A percentile compares a stretch with the other conserved stretches of the same genome.
Evolutionary conservation across 345 rosid genomes (phyloP).

Genomic region (Dipteronia sinensis): DNA sequence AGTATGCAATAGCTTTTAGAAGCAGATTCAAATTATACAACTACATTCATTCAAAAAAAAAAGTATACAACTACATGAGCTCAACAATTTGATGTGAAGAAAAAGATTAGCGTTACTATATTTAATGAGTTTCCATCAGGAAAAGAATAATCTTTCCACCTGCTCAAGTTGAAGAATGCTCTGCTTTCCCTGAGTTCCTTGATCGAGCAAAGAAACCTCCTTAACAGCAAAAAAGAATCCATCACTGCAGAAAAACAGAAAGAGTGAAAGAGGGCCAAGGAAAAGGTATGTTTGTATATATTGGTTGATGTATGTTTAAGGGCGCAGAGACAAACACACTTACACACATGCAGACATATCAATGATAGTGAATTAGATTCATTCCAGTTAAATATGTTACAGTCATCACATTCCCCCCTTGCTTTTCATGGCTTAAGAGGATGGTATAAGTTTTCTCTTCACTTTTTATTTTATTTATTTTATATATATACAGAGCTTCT

Average conservation of each 20-base stretch:
- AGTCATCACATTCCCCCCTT: neutral
- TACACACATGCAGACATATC: neutral
- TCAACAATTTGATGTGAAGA: neutral
- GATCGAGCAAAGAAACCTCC: constrained; percentile 86
- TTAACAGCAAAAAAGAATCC: constrained; percentile 89
- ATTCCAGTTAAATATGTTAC: neutral
- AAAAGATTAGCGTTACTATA: neutral
- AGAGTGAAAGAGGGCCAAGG: neutral
- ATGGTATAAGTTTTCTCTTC: neutral
- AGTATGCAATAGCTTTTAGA: neutral
- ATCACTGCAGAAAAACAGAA: constrained; percentile 45
- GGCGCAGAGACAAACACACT: no score
- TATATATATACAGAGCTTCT: no score
- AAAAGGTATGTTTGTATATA: neutral
- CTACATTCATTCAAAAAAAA: no score
- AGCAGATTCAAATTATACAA: neutral
- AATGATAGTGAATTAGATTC: neutral
- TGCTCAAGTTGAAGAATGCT: constrained; percentile 78
- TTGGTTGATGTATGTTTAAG: no score
- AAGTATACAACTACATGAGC: no score
- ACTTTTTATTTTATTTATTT: no score
- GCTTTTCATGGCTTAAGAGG: neutral
- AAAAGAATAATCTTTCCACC: constrained; percentile 36
- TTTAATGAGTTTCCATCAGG: neutral
- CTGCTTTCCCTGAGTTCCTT: constrained; percentile 71